Evolutionary conservation across 306 rosid genomes (phyloP).

Genomic region (Pachyrhizus erosus): DNA sequence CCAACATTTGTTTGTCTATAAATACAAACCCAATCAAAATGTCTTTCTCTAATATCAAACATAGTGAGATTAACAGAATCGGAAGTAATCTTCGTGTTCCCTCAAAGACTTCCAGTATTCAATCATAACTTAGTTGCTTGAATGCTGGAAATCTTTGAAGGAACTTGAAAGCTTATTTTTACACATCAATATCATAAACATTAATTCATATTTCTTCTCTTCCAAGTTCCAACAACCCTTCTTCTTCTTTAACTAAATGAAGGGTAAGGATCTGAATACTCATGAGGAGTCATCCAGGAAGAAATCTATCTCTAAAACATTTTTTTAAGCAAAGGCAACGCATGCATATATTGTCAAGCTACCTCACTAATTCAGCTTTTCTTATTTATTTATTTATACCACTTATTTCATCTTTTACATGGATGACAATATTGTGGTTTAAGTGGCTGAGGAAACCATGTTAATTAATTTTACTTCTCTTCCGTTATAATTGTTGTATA

Average conservation of each 20-base stretch:
- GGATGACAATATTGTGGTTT: not conserved
- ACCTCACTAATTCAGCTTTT: not conserved
- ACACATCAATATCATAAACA: not conserved
- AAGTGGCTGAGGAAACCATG: not conserved
- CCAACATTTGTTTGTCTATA: constrained; percentile 41
- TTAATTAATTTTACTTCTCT: too few species aligned
- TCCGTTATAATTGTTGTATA: too few species aligned
- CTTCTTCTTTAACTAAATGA: too few species aligned
- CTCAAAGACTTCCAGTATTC: constrained; percentile 53
- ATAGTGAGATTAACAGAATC: not conserved
- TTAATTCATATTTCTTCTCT: too few species aligned
- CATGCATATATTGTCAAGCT: not conserved
- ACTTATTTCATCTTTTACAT: not conserved
- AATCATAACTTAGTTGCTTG: not conserved
- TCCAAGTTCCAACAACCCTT: too few species aligned
- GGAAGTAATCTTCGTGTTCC: constrained; percentile 42
- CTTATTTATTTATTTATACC: not conserved
- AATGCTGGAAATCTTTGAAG: constrained; percentile 38
- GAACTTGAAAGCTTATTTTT: constrained; percentile 41
- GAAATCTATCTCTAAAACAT: not conserved
- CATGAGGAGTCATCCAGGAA: too few species aligned
- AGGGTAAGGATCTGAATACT: not conserved
- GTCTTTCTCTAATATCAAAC: not conserved
- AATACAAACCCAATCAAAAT: constrained; percentile 20
- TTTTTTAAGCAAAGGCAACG: not conserved